These are phyloP conservation scores for Coniochaeta sp. DNA, from an alignment of 2,329 filamentous ascomycete genomes.

Conservation along the genomic window DNA sequence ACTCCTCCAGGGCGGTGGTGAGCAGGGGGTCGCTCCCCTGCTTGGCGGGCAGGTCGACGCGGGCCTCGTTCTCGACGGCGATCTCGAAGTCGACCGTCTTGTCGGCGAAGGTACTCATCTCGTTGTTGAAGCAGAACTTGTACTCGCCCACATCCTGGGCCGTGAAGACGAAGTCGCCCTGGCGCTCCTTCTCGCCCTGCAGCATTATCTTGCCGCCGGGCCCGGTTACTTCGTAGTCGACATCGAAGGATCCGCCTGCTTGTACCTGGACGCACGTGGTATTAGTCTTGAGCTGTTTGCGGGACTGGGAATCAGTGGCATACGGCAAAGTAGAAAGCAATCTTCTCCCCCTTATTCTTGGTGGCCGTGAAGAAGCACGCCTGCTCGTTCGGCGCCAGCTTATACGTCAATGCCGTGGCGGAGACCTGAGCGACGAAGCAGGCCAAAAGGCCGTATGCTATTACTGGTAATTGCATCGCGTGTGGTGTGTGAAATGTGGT, in stretches of 20 bases:
- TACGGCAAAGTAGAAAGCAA: constrained; percentile 95
- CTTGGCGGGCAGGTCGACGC: constrained; percentile 77
- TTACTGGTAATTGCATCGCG: constrained; percentile 58
- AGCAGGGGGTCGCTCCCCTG: constrained; percentile 86
- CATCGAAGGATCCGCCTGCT: constrained; percentile 95
- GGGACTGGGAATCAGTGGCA: not conserved
- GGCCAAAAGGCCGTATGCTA: constrained; percentile 64
- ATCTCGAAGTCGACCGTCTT: constrained; percentile 99
- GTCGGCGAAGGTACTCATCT: constrained; percentile 96
- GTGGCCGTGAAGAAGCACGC: constrained; percentile 89
- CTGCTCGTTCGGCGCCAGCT: constrained; percentile 82
- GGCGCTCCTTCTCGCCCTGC: constrained; percentile 81
- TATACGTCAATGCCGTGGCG: constrained; percentile 91
- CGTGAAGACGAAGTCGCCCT: constrained; percentile 97
- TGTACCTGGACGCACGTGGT: constrained; percentile 61
- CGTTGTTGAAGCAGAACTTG: constrained; percentile 96
- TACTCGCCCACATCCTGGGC: constrained; percentile 85
- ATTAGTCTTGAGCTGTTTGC: constrained; percentile 2
- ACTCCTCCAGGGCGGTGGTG: constrained; percentile 82
- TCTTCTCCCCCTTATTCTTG: constrained; percentile 73
- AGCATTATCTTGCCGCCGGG: constrained; percentile 76
- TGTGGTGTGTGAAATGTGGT: constrained; percentile 10
- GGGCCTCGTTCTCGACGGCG: constrained; percentile 84
- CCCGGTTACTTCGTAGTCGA: constrained; percentile 84
- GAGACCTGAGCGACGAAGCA: constrained; percentile 63